Evolutionary conservation across 768 basidiomycete species (phyloP).

Genomic region (Suillus fuscotomentosus): DNA sequence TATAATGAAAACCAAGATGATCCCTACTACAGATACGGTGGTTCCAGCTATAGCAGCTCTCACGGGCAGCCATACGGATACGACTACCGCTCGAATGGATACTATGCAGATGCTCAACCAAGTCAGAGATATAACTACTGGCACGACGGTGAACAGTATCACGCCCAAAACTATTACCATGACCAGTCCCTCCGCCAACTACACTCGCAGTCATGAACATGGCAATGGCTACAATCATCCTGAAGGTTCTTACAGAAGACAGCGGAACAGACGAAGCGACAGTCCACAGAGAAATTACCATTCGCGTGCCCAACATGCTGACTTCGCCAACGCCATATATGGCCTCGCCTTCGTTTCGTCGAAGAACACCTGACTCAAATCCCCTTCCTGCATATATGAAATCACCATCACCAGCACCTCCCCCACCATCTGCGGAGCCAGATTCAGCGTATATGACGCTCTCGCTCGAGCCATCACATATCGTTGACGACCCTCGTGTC

Average conservation of each 20-base stretch:
- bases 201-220: not conserved
- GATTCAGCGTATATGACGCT: slow-evolving; percentile 36
- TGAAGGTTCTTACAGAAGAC: not conserved
- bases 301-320: not conserved
- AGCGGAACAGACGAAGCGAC: not conserved
- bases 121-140: not conserved
- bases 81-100: not conserved
- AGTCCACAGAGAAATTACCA: slow-evolving; percentile 1
- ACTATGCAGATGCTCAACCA: not conserved
- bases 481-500: slow-evolving; percentile 22
- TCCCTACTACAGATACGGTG: not conserved
- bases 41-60: not conserved
- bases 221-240: not conserved
- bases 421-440: slow-evolving; percentile 20
- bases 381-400: slow-evolving; percentile 1
- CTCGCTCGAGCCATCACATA: slow-evolving; percentile 26
- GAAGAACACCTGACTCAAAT: slow-evolving; percentile 9
- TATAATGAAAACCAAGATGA: not conserved
- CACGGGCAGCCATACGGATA: not conserved
- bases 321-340: slow-evolving; percentile 6
- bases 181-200: not conserved
- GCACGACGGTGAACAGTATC: not conserved
- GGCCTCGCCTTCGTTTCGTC: slow-evolving; percentile 9
- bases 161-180: not conserved
- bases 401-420: slow-evolving; percentile 9